A percentile compares a stretch with the other conserved stretches of the same genome.
Conservation (phyloP, 169 alveolate species). For the Theileria sp. region DNA sequence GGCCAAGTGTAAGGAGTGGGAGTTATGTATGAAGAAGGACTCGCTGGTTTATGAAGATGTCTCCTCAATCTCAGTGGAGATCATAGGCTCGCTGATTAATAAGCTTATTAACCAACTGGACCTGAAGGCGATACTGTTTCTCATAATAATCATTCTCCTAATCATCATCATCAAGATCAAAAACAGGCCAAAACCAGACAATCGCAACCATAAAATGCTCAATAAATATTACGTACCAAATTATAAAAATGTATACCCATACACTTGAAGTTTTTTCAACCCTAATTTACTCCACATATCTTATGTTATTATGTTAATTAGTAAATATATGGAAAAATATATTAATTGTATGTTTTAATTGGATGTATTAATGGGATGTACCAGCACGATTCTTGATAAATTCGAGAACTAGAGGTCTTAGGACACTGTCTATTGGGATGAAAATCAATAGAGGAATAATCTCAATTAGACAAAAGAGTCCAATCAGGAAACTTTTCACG, state of each 20-base stretch:
- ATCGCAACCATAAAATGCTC: background rate
- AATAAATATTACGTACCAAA: constrained; percentile 11
- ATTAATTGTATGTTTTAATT: too few species aligned
- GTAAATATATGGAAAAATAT: too few species aligned
- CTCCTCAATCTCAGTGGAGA: constrained; percentile 50
- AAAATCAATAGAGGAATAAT: too few species aligned
- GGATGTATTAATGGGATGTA: too few species aligned
- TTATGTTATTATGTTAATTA: too few species aligned
- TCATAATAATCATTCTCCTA: constrained; percentile 11
- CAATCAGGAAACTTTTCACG: too few species aligned
- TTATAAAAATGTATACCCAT: background rate
- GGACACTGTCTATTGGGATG: too few species aligned
- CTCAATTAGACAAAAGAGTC: too few species aligned
- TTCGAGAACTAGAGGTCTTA: too few species aligned
- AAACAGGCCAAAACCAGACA: background rate
- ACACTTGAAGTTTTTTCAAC: background rate
- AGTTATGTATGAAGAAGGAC: constrained; percentile 65
- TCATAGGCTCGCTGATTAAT: constrained; percentile 52
- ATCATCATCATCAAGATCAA: constrained; percentile 1
- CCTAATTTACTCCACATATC: background rate
- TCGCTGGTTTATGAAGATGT: constrained; percentile 49
- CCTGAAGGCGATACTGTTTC: constrained; percentile 44
- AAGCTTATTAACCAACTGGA: constrained; percentile 53
- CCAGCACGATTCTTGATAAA: too few species aligned
- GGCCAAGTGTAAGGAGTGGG: constrained; percentile 64